Evolutionary conservation across 2,329 filamentous ascomycete species (phyloP).

Genomic region (Talaromyces sp.): DNA sequence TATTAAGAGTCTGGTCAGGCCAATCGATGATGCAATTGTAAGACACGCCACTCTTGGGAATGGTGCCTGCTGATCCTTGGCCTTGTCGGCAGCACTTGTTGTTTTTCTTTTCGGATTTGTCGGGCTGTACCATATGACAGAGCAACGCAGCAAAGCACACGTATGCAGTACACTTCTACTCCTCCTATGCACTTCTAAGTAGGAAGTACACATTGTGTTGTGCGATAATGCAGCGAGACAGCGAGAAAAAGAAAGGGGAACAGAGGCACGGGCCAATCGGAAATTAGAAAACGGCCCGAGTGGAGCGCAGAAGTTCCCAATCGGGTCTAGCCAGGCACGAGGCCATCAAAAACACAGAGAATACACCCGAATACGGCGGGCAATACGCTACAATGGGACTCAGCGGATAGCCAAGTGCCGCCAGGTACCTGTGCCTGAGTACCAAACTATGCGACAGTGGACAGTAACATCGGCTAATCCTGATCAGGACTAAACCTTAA

Average conservation of each 20-base stretch:
- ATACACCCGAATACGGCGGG: neutral
- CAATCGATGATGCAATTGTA: neutral
- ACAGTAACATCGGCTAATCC: constrained; percentile 4
- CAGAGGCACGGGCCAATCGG: constrained; percentile 9
- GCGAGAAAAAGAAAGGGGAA: neutral
- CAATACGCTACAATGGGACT: neutral
- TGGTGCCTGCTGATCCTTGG: neutral
- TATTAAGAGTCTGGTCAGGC: neutral
- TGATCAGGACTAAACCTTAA: neutral
- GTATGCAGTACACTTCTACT: neutral
- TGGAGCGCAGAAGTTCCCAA: neutral
- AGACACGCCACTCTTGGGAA: constrained; percentile 4
- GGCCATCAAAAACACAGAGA: neutral
- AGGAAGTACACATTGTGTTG: no score
- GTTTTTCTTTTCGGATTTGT: no score
- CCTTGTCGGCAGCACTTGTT: no score
- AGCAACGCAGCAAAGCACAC: no score
- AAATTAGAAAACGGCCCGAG: neutral
- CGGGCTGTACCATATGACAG: no score
- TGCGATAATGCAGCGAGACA: neutral
- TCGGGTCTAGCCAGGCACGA: constrained; percentile 6
- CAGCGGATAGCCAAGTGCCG: neutral
- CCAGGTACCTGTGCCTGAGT: neutral
- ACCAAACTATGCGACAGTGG: neutral
- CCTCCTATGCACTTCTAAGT: neutral